Conservation (phyloP, 371 early-diverging fungal genomes). For the Actinomucor elegans region DNA sequence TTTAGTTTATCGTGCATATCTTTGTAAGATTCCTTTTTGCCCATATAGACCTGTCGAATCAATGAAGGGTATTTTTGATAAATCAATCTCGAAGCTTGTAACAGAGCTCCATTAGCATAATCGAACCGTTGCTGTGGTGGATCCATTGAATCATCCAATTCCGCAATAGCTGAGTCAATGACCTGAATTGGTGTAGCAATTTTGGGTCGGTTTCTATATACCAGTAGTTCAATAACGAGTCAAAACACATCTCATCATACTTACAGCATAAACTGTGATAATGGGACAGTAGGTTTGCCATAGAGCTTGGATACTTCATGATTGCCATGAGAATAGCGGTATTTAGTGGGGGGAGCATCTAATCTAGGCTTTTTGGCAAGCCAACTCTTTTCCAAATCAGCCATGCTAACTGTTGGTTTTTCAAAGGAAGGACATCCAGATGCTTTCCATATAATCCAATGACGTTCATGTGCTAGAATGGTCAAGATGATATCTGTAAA, state of each 20-base stretch:
- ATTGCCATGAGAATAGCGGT: slow-evolving; percentile 38
- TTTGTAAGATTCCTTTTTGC: slow-evolving; percentile 38
- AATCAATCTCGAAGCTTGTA: slow-evolving; percentile 38
- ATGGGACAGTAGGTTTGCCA: slow-evolving; percentile 13
- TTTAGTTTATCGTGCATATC: slow-evolving; percentile 15
- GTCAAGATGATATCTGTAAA: slow-evolving; percentile 45
- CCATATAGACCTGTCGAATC: slow-evolving; percentile 32
- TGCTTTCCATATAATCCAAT: slow-evolving; percentile 52
- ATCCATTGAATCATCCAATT: slow-evolving; percentile 27
- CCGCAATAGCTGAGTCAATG: slow-evolving; percentile 24
- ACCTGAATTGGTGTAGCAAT: slow-evolving; percentile 29
- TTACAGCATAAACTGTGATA: slow-evolving; percentile 36
- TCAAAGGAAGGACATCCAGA: slow-evolving; percentile 51
- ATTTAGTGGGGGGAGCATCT: slow-evolving; percentile 22
- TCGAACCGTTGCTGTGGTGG: slow-evolving; percentile 27
- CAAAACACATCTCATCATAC: not conserved
- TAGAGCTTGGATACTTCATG: slow-evolving; percentile 36
- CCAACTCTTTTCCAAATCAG: slow-evolving; percentile 21
- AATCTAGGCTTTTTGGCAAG: slow-evolving; percentile 22
- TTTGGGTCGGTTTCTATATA: slow-evolving; percentile 21
- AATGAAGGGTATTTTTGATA: slow-evolving; percentile 27
- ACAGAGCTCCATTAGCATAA: slow-evolving; percentile 40
- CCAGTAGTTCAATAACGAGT: not conserved
- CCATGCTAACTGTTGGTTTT: slow-evolving; percentile 30
- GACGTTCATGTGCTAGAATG: slow-evolving; percentile 39